These are phyloP conservation scores for Nyctanthes arbortristis DNA, from an alignment of 257 asterid genomes.

Conservation along the genomic window DNA sequence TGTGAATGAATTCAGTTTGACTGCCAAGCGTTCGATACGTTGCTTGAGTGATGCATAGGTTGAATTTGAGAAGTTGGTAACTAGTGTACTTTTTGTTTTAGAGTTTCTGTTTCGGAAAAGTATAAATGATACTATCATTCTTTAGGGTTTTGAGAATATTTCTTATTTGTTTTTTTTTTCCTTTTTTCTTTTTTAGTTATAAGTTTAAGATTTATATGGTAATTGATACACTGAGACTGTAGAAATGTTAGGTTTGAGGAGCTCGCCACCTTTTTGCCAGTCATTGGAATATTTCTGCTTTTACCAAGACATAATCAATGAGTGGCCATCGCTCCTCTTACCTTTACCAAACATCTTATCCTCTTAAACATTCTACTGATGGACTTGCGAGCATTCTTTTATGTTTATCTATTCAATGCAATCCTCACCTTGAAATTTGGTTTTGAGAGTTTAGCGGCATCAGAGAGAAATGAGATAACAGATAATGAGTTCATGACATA, in stretches of 20 bases:
- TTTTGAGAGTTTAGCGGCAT: neutral
- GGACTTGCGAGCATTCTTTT: neutral
- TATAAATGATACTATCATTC: neutral
- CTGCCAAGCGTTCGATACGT: neutral
- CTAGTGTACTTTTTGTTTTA: neutral
- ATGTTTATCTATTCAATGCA: neutral
- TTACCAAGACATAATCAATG: neutral
- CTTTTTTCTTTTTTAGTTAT: no score
- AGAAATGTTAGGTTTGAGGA: no score
- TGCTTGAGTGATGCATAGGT: neutral
- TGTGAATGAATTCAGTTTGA: neutral
- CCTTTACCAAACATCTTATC: neutral
- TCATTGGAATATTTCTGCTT: neutral
- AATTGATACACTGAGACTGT: no score
- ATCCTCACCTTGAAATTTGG: neutral
- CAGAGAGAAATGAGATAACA: neutral
- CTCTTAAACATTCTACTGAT: neutral
- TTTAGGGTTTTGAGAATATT: neutral
- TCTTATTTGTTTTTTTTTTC: neutral
- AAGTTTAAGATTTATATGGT: no score
- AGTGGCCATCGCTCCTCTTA: neutral
- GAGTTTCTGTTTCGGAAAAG: neutral
- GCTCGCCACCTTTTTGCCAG: neutral
- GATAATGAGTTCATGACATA: neutral
- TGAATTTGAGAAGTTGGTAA: neutral